These are phyloP conservation scores for Linum trigynum DNA, from an alignment of 345 rosid genomes.

Conservation along the genomic window DNA sequence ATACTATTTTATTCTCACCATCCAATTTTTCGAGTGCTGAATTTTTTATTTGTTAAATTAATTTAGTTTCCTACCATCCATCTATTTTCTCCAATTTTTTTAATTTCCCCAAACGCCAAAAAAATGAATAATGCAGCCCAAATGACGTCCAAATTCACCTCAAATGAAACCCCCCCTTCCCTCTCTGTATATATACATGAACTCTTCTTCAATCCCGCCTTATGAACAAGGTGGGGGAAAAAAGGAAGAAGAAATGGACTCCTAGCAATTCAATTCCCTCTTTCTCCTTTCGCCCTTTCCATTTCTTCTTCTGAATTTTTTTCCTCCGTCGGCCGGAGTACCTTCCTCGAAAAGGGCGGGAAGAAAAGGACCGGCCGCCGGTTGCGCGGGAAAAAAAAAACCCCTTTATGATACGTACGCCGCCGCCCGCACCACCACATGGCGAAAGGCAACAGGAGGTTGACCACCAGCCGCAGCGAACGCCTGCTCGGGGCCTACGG, in stretches of 20 bases:
- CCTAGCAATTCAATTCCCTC: not conserved
- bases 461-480: constrained; percentile 26
- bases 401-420: not conserved
- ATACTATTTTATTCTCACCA: not conserved
- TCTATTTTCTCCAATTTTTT: too few species aligned
- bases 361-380: too few species aligned
- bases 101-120: not conserved
- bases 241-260: not conserved
- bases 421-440: not conserved
- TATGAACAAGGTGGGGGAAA: too few species aligned
- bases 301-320: not conserved
- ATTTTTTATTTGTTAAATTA: too few species aligned
- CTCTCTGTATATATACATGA: not conserved
- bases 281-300: not conserved
- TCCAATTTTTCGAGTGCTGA: not conserved
- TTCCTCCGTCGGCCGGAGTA: not conserved
- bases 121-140: not conserved
- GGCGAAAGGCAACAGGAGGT: constrained; percentile 25
- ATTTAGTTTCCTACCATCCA: not conserved
- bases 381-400: too few species aligned
- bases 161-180: not conserved
- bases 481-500: constrained; percentile 19
- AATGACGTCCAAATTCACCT: constrained; percentile 4
- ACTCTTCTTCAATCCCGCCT: not conserved
- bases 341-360: not conserved